Evolutionary conservation across 257 asterid genomes (phyloP).

Genomic region (Jaltomata sinuosa): DNA sequence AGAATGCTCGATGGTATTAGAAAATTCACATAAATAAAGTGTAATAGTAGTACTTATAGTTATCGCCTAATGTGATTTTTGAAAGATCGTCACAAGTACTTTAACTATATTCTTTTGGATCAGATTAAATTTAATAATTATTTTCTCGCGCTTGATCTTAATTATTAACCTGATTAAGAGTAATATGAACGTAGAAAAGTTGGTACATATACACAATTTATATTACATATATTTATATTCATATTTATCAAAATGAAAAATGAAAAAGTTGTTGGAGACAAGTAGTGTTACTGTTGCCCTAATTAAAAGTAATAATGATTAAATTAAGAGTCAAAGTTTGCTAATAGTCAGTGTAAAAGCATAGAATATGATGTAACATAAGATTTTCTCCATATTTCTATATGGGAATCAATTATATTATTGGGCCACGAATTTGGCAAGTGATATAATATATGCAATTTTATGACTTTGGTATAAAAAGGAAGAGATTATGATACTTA

Average conservation of each 20-base stretch:
- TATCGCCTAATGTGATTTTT: not conserved
- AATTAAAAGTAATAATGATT: not conserved
- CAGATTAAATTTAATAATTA: not conserved
- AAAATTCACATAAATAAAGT: not conserved
- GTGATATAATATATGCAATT: not conserved
- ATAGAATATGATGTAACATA: not conserved
- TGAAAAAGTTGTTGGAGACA: not conserved
- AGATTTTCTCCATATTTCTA: constrained; percentile 3
- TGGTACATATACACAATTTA: not conserved
- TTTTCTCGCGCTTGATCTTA: not conserved
- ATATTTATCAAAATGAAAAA: not conserved
- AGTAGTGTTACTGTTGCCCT: not conserved
- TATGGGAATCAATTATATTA: constrained; percentile 15
- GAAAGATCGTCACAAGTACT: not conserved
- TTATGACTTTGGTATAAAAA: constrained; percentile 10
- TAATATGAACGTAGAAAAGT: not conserved
- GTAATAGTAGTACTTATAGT: not conserved
- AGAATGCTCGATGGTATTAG: not conserved
- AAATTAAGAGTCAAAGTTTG: not conserved
- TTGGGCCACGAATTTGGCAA: constrained; percentile 21
- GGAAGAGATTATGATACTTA: not conserved
- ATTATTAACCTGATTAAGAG: not conserved
- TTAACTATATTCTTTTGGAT: not conserved
- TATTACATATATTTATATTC: not conserved
- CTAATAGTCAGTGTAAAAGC: constrained; percentile 15